Evolutionary conservation across 1,284 basidiomycete genomes (phyloP), one percentile per base, ranked within the genome.

Genomic region (Marasmius oreades): DNA sequence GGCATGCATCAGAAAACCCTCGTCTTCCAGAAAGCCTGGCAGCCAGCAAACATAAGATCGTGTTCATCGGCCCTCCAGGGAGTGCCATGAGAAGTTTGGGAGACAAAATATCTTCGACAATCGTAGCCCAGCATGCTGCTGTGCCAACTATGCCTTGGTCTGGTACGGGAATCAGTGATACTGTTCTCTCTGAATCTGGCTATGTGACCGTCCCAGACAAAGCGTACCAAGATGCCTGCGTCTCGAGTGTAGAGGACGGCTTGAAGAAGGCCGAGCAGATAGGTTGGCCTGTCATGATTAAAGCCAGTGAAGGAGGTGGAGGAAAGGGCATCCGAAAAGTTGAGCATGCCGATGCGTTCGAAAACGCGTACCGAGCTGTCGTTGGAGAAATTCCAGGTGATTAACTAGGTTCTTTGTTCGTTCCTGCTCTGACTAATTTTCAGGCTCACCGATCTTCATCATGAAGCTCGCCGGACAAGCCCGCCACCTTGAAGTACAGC

Each of bases 111-210:
- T 99, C 96, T 2, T 98, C 95, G 66, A 99, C 97, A 10, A 99
- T 99, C 66, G 97, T 99, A 60, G 97, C 97, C 1, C 97, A 99
- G 77, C 91, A 90, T 63, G 97, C 97, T 45, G 75, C 94, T 39
- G 97, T 99, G n/a, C 96, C 97, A 8, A 98, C 94, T 59, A 98
- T 99, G 96, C 79, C 95, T 34, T 99, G 97, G 97, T 98, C 96
- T 28, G 97, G 97, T 60, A 88, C 93, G 5, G 97, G 96, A 26
- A 94, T 99, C 68, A 83, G 84, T 46, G 90, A 98, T 57, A 99
- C 97, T 2, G 77, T 81, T 53, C 78, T 98, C 57, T 94, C 93
- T 6, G 82, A 90, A 23, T 84, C 86, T 58, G 97, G 97, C 26
- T 99, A 92, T 71, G 93, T 99, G 42, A 93, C 88, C 26, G 97